These are phyloP conservation scores for Melaleuca alternifolia DNA, from an alignment of 345 rosid genomes.

Conservation along the genomic window DNA sequence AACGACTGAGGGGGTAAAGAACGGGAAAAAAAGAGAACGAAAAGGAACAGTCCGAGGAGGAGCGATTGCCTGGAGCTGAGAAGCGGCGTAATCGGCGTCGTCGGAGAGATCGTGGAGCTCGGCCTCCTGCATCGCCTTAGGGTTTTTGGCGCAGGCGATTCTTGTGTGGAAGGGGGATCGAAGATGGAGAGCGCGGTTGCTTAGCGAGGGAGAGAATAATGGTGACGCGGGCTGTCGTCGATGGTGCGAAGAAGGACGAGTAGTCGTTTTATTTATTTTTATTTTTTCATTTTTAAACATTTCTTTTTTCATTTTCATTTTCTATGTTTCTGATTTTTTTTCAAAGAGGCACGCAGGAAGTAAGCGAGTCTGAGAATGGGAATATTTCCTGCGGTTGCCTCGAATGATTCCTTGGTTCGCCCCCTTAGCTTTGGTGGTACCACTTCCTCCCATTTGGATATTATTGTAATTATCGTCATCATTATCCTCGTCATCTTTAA, in stretches of 20 bases:
- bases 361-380: neutral
- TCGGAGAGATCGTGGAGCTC: constrained; percentile 89
- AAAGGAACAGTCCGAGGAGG: neutral
- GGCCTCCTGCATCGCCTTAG: constrained; percentile 51
- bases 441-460: neutral
- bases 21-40: neutral
- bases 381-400: neutral
- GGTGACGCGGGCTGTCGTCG: neutral
- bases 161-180: neutral
- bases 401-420: neutral
- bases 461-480: neutral
- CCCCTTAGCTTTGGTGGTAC: neutral
- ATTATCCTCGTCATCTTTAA: neutral
- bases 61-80: constrained; percentile 54
- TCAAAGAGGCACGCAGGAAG: neutral
- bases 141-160: neutral
- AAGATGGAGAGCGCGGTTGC: neutral
- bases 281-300: neutral
- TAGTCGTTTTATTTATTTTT: neutral
- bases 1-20: neutral
- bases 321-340: neutral
- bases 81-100: constrained; percentile 97
- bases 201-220: neutral
- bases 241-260: neutral
- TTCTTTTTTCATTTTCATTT: neutral